These are phyloP conservation scores for Sindora glabra DNA, from an alignment of 306 rosid species.

Conservation along the genomic window DNA sequence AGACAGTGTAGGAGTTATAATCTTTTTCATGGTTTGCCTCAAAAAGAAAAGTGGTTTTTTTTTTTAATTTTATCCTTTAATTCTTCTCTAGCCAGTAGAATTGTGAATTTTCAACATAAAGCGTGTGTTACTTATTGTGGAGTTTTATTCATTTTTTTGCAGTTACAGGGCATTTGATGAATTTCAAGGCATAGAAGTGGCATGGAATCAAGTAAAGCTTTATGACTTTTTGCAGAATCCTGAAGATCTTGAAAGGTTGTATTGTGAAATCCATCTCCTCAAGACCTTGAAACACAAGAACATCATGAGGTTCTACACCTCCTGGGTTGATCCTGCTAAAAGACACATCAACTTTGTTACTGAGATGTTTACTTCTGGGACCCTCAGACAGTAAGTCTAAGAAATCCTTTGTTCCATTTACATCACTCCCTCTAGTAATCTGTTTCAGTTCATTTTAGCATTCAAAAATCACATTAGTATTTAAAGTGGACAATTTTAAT, in stretches of 20 bases:
- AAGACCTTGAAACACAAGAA: conserved; percentile 76
- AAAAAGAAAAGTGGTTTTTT: not conserved
- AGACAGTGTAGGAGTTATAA: conserved; percentile 64
- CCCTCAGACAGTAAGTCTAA: conserved; percentile 80
- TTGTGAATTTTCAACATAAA: conserved; percentile 9
- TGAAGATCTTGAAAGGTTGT: conserved; percentile 81
- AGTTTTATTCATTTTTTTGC: conserved; percentile 21
- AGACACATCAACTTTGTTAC: conserved; percentile 93
- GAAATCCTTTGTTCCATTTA: not conserved
- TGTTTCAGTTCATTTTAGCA: not conserved
- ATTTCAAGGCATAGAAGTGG: conserved; percentile 95
- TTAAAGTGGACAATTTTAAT: no score
- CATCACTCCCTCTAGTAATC: not conserved
- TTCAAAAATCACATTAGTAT: no score
- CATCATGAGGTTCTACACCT: conserved; percentile 86
- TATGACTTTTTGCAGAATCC: conserved; percentile 66
- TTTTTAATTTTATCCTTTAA: not conserved
- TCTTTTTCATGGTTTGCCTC: conserved; percentile 7
- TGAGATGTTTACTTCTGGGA: conserved; percentile 98
- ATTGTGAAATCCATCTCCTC: conserved; percentile 91
- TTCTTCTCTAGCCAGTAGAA: not conserved
- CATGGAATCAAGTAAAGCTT: conserved; percentile 98
- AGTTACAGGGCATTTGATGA: conserved; percentile 93
- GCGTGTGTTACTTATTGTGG: not conserved
- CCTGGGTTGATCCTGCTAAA: conserved; percentile 82